Conservation (phyloP, 2,329 filamentous ascomycete genomes). For the Ophiobolus disseminans region DNA sequence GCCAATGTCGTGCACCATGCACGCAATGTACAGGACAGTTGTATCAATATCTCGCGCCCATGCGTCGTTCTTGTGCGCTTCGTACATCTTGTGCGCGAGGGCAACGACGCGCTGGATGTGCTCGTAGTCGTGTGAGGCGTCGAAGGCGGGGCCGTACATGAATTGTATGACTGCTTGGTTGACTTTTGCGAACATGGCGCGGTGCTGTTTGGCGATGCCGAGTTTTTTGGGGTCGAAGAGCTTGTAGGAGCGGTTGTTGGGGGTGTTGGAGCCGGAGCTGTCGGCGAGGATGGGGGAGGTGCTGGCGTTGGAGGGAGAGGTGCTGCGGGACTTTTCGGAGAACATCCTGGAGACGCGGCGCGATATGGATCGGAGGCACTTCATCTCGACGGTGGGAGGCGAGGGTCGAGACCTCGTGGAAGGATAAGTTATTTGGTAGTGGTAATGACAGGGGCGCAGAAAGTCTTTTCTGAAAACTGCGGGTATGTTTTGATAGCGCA, state of each 20-base stretch:
- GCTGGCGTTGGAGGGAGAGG: not conserved
- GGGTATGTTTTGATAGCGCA: no score
- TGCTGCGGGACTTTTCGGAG: not conserved
- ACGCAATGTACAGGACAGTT: slow-evolving; percentile 69
- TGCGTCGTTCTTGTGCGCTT: slow-evolving; percentile 51
- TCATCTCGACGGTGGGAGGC: no score
- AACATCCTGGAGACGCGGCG: not conserved
- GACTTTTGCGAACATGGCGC: slow-evolving; percentile 23
- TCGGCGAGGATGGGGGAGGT: not conserved
- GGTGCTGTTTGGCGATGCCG: not conserved
- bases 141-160: slow-evolving; percentile 75
- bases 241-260: not conserved
- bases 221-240: not conserved
- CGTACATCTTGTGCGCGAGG: slow-evolving; percentile 70
- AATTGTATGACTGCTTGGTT: slow-evolving; percentile 36
- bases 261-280: not conserved
- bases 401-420: no score
- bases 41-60: slow-evolving; percentile 53
- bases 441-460: no score
- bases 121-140: slow-evolving; percentile 82
- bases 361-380: not conserved
- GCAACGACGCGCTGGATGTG: slow-evolving; percentile 79
- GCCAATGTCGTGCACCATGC: slow-evolving; percentile 74
- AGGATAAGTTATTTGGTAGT: no score
- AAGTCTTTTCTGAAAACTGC: no score